Percentiles rank a stretch among this genome's conserved stretches.
These are phyloP conservation scores for Colletotrichum godetiae DNA, from an alignment of 2,329 filamentous ascomycete species.

Conservation along the genomic window DNA sequence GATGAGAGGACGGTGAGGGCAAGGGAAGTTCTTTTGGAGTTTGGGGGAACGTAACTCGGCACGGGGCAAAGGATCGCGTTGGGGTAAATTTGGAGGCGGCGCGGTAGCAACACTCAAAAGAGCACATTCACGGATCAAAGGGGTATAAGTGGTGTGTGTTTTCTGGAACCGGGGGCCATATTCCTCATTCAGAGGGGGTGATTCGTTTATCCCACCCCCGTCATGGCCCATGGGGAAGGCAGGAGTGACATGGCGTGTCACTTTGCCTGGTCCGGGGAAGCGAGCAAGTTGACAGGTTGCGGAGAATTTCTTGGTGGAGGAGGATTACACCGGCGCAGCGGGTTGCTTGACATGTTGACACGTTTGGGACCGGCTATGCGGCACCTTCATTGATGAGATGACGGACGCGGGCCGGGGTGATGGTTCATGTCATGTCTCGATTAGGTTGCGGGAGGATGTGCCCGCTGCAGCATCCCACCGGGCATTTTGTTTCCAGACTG, in stretches of 20 bases:
- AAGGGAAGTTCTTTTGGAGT: conserved; percentile 15
- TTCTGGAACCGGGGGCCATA: neutral
- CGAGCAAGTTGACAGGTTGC: neutral
- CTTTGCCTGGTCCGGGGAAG: neutral
- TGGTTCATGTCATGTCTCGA: neutral
- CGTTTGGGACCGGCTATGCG: conserved; percentile 1
- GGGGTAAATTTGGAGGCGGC: conserved; percentile 20
- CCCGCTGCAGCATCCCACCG: neutral
- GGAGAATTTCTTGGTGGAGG: neutral
- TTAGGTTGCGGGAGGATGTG: conserved; percentile 17
- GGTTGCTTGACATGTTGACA: neutral
- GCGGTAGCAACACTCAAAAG: neutral
- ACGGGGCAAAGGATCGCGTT: conserved; percentile 3
- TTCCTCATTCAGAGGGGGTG: neutral
- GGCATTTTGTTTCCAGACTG: neutral
- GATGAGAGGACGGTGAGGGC: conserved; percentile 38
- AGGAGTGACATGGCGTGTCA: neutral
- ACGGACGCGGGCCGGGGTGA: neutral
- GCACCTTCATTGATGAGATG: neutral
- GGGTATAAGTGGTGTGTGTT: neutral
- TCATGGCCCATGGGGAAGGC: neutral
- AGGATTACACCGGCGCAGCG: neutral
- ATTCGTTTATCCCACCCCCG: neutral
- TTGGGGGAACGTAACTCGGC: neutral
- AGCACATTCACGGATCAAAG: neutral